Percentiles rank a stretch among this genome's conserved stretches.
phyloP scores from a whole-genome alignment of 345 rosid species.

The Mallotus nudiflorus region DNA sequence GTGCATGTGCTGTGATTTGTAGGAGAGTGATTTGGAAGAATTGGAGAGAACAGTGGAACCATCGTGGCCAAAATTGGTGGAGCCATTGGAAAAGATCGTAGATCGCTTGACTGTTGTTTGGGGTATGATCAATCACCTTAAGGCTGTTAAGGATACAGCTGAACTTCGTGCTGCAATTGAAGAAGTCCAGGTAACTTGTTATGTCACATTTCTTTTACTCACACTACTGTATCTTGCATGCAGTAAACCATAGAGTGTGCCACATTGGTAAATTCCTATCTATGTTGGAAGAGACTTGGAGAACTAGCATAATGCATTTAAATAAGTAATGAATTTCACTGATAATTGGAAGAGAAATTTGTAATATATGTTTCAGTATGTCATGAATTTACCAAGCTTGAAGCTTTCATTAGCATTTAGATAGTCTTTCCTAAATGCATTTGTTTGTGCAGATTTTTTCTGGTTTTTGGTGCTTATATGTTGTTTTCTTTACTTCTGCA shows the following conservation, averaged over 20 bases:
- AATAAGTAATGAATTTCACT: background rate
- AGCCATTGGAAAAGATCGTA: slow-evolving; percentile 83
- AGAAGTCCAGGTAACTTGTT: slow-evolving; percentile 73
- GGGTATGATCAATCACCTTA: slow-evolving; percentile 82
- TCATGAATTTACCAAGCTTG: background rate
- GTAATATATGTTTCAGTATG: background rate
- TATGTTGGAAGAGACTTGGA: background rate
- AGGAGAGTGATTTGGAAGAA: slow-evolving; percentile 79
- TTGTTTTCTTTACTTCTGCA: slow-evolving; percentile 29
- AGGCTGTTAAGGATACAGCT: slow-evolving; percentile 75
- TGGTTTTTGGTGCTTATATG: slow-evolving; percentile 13
- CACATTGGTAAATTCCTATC: background rate
- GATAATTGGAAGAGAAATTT: background rate
- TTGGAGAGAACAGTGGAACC: slow-evolving; percentile 73
- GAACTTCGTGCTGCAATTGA: slow-evolving; percentile 93
- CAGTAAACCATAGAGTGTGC: background rate
- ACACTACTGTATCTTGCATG: background rate
- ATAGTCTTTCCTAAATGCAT: background rate
- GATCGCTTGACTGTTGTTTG: slow-evolving; percentile 69
- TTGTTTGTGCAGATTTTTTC: background rate
- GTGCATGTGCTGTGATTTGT: slow-evolving; percentile 1
- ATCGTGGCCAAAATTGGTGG: slow-evolving; percentile 84
- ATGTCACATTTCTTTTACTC: background rate
- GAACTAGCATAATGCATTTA: background rate
- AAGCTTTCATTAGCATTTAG: background rate